These are phyloP conservation scores for Spergularia marina DNA, from an alignment of 148 eudicot species.

Conservation along the genomic window DNA sequence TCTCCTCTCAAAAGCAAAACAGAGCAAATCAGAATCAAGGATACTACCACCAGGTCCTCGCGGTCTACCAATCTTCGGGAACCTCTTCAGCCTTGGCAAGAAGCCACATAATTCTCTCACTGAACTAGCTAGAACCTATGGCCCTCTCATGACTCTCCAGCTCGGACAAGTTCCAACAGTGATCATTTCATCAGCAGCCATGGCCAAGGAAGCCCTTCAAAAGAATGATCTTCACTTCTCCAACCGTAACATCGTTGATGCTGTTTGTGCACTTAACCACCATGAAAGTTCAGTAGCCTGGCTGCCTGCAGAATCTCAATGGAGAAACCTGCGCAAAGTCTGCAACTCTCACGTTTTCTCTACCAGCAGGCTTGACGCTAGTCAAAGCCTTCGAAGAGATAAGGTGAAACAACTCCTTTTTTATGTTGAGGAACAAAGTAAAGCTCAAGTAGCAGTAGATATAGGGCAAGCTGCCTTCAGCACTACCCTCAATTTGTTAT, in stretches of 20 bases:
- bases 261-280: slow-evolving; percentile 30
- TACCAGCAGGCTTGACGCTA: slow-evolving; percentile 29
- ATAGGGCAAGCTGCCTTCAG: slow-evolving; percentile 45
- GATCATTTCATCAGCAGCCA: slow-evolving; percentile 40
- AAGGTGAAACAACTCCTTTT: slow-evolving; percentile 38
- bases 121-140: slow-evolving; percentile 38
- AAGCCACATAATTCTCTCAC: slow-evolving; percentile 46
- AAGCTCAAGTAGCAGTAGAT: slow-evolving; percentile 31
- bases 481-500: slow-evolving; percentile 37
- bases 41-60: slow-evolving; percentile 36
- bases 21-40: neutral
- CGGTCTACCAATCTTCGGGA: slow-evolving; percentile 49
- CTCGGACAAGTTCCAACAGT: slow-evolving; percentile 39
- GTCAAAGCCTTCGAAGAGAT: slow-evolving; percentile 26
- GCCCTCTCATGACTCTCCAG: slow-evolving; percentile 45
- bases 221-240: slow-evolving; percentile 45
- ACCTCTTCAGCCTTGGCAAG: slow-evolving; percentile 40
- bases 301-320: slow-evolving; percentile 34
- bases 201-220: slow-evolving; percentile 50
- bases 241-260: slow-evolving; percentile 27
- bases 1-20: slow-evolving; percentile 16
- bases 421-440: slow-evolving; percentile 24
- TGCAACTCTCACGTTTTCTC: slow-evolving; percentile 36
- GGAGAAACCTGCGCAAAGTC: slow-evolving; percentile 40
- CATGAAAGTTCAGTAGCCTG: slow-evolving; percentile 36